These are phyloP conservation scores for Przewalskia tangutica DNA, from an alignment of 257 asterid species.

Conservation along the genomic window DNA sequence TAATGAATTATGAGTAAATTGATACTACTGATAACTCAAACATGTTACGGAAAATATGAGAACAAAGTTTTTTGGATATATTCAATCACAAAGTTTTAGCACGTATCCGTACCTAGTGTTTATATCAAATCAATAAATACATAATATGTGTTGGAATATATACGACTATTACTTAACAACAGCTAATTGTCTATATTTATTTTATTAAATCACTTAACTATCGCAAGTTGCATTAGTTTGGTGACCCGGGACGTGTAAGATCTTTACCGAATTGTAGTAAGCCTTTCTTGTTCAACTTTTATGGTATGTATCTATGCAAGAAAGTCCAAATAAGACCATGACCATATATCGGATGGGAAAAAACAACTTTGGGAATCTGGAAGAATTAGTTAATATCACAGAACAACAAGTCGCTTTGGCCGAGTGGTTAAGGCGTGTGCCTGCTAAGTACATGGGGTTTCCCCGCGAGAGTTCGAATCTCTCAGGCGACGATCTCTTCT, in stretches of 20 bases:
- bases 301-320: not conserved
- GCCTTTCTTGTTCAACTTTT: not conserved
- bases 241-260: too few species aligned
- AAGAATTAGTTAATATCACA: not conserved
- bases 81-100: too few species aligned
- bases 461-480: constrained; percentile 99
- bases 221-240: not conserved
- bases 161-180: not conserved
- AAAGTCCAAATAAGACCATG: not conserved
- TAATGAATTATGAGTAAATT: not conserved
- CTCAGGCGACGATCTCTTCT: constrained; percentile 60
- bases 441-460: constrained; percentile 85
- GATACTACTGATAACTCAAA: not conserved
- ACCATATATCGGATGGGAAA: not conserved
- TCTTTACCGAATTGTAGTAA: not conserved
- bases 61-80: not conserved
- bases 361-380: too few species aligned
- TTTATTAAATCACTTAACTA: not conserved
- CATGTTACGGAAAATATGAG: not conserved
- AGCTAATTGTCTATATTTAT: not conserved
- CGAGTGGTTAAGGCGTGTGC: constrained; percentile 63
- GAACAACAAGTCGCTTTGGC: constrained; percentile 27
- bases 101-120: not conserved
- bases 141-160: not conserved
- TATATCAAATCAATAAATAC: too few species aligned